Conservation (phyloP, 805 yeast species). For the Wickerhamomyces alni region DNA sequence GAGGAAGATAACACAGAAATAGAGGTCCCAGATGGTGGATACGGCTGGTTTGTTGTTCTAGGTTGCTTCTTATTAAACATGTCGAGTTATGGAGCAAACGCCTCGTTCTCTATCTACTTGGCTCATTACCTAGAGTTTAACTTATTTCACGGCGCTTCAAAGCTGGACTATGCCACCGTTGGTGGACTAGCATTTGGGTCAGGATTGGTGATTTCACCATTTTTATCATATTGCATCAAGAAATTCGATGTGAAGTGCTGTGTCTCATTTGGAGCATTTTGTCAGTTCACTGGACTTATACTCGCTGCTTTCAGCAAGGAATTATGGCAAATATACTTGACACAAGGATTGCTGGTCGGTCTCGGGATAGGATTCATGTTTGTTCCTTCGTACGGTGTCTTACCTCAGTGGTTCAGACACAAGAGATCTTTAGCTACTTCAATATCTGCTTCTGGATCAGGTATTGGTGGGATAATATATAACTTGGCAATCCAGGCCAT, state of each 20-base stretch:
- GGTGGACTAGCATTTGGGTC: conserved; percentile 58
- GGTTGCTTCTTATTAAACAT: conserved; percentile 1
- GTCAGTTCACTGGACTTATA: conserved; percentile 42
- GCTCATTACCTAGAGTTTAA: conserved; percentile 48
- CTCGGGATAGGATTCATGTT: conserved; percentile 44
- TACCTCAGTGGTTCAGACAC: conserved; percentile 69
- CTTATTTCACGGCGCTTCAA: conserved; percentile 45
- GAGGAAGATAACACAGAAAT: not conserved
- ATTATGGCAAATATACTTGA: conserved; percentile 59
- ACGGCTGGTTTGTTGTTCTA: conserved; percentile 5
- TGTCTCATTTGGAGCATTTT: conserved; percentile 40
- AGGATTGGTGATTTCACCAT: conserved; percentile 59
- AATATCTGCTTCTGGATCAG: conserved; percentile 33
- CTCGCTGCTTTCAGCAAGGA: conserved; percentile 40
- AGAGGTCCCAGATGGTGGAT: conserved; percentile 7
- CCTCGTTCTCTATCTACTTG: conserved; percentile 51
- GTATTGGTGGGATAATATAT: conserved; percentile 39
- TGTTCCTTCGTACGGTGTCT: conserved; percentile 50
- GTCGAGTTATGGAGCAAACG: conserved; percentile 5
- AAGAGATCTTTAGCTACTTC: conserved; percentile 46
- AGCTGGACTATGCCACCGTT: conserved; percentile 56
- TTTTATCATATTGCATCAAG: conserved; percentile 38
- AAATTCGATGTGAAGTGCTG: conserved; percentile 41
- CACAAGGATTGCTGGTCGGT: conserved; percentile 64
- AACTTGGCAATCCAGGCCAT: conserved; percentile 30